Conservation (phyloP, 371 early-diverging fungal genomes). For the Mortierella sp. region DNA sequence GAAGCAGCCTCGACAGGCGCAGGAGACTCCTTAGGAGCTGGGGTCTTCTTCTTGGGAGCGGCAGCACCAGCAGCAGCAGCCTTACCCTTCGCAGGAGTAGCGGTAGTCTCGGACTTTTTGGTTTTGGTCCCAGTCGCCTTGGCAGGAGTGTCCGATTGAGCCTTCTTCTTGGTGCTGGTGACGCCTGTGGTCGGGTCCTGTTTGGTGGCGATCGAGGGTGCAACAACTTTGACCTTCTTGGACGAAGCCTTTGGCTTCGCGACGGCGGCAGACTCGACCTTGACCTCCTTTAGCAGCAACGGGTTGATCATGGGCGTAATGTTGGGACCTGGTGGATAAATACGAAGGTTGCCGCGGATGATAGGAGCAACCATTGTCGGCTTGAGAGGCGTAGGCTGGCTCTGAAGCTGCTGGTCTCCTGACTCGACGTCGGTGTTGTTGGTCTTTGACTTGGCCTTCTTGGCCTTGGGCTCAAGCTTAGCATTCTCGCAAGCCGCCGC, state of each 20-base stretch:
- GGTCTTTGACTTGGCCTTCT: constrained; percentile 12
- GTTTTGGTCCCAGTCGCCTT: background rate
- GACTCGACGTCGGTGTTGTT: background rate
- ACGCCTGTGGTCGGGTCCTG: constrained; percentile 6
- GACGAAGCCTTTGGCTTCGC: constrained; percentile 17
- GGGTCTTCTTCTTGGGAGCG: constrained; percentile 8
- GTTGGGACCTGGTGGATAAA: constrained; percentile 51
- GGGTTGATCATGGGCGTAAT: constrained; percentile 26
- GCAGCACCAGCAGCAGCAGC: background rate
- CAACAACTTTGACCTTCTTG: constrained; percentile 24
- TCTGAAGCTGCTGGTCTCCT: background rate
- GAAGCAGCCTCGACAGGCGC: background rate
- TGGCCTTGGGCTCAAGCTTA: constrained; percentile 18
- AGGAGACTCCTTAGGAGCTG: background rate
- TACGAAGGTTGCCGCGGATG: constrained; percentile 50
- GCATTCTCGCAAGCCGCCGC: background rate
- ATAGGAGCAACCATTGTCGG: constrained; percentile 34
- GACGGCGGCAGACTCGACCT: background rate
- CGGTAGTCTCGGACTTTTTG: background rate
- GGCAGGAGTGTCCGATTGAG: background rate
- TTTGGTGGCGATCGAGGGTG: background rate
- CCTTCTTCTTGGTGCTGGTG: background rate
- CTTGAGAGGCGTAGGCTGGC: constrained; percentile 8
- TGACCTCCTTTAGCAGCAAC: constrained; percentile 7
- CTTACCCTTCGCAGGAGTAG: constrained; percentile 22